Conservation (phyloP, 257 asterid genomes). For the Petunia secreta region DNA sequence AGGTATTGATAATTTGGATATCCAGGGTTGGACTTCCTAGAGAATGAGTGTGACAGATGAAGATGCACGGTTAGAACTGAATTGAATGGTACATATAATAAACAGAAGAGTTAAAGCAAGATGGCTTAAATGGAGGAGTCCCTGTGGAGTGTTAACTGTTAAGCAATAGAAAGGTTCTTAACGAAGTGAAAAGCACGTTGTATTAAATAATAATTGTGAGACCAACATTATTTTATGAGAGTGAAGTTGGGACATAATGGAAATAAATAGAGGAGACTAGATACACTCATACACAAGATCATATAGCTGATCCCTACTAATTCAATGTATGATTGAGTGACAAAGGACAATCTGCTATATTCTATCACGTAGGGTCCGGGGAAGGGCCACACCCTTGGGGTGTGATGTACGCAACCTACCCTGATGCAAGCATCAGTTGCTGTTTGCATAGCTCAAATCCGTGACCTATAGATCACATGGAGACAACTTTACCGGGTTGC, state of each 20-base stretch:
- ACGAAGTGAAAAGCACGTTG: neutral
- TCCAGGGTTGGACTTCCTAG: no score
- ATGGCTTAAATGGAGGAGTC: neutral
- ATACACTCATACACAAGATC: neutral
- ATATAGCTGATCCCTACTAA: slow-evolving; percentile 13
- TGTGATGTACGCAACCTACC: no score
- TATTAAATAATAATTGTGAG: neutral
- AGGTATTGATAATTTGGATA: neutral
- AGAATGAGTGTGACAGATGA: neutral
- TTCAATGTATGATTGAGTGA: neutral
- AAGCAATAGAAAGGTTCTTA: neutral
- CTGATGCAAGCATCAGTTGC: no score
- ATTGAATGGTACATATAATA: neutral
- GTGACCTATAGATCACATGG: no score
- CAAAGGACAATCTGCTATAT: slow-evolving; percentile 7
- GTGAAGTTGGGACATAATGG: neutral
- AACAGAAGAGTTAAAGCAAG: neutral
- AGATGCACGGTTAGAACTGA: neutral
- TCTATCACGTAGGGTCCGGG: neutral
- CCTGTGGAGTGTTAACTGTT: neutral
- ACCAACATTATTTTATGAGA: neutral
- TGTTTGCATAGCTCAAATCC: no score
- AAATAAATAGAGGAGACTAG: neutral
- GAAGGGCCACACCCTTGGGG: no score
- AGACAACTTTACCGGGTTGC: no score